Conservation (phyloP, 345 rosid genomes). For the Clausena lansium region DNA sequence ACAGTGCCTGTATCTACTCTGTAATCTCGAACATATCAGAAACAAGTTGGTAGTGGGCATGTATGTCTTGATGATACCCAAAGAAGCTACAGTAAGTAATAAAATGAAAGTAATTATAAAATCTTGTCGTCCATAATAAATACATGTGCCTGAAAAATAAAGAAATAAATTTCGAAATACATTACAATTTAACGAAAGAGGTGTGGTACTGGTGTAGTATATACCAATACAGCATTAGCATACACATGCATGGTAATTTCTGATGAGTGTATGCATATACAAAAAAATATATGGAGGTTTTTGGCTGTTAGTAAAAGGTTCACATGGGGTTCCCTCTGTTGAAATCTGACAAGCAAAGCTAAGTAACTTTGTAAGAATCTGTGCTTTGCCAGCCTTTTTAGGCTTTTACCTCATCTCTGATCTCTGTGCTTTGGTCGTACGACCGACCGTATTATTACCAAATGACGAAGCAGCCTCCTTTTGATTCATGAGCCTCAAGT, state of each 20-base stretch:
- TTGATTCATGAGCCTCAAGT: neutral
- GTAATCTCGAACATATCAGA: too few species aligned
- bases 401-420: neutral
- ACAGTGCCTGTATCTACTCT: neutral
- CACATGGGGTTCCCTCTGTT: slow-evolving; percentile 13
- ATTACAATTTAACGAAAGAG: too few species aligned
- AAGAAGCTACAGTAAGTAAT: too few species aligned
- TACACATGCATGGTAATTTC: neutral
- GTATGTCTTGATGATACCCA: too few species aligned
- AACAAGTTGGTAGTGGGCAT: too few species aligned
- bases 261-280: neutral
- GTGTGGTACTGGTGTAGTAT: too few species aligned
- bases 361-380: slow-evolving; percentile 38
- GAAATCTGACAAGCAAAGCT: slow-evolving; percentile 16
- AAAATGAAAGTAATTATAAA: too few species aligned
- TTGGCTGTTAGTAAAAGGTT: slow-evolving; percentile 11
- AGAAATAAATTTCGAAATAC: too few species aligned
- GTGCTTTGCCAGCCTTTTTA: slow-evolving; percentile 26
- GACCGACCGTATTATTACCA: slow-evolving; percentile 42
- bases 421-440: slow-evolving; percentile 26
- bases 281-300: neutral
- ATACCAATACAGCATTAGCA: neutral
- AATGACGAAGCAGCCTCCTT: slow-evolving; percentile 30
- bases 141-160: too few species aligned
- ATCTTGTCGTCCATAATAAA: too few species aligned